Conservation (phyloP, 306 rosid genomes). For the Prinsepia uniflora region DNA sequence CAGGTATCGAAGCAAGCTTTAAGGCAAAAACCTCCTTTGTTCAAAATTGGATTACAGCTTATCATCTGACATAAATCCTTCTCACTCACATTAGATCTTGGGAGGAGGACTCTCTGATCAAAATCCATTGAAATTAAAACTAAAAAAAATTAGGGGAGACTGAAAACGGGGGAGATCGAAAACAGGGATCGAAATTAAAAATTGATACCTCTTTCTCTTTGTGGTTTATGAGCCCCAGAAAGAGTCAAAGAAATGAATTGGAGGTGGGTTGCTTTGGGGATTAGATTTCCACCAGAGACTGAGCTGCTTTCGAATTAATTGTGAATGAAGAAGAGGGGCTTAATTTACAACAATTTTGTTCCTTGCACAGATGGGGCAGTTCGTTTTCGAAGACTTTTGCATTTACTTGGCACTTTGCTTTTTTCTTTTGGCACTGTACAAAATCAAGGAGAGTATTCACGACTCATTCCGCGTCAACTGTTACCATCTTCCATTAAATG, state of each 20-base stretch:
- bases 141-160: constrained; percentile 10
- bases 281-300: neutral
- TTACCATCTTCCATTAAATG: neutral
- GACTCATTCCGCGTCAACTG: neutral
- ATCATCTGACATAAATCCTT: neutral
- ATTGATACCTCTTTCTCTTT: neutral
- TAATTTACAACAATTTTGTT: neutral
- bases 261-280: neutral
- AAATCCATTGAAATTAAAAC: constrained; percentile 19
- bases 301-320: neutral
- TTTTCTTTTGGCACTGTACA: neutral
- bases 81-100: too few species aligned
- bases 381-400: constrained; percentile 21
- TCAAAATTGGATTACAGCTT: neutral
- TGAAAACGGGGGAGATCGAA: neutral
- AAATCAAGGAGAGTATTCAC: neutral
- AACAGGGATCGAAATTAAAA: neutral
- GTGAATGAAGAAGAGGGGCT: neutral
- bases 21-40: neutral
- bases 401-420: constrained; percentile 18
- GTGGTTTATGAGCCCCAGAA: neutral
- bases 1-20: neutral
- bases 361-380: neutral
- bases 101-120: constrained; percentile 10
- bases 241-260: neutral